These are phyloP conservation scores for Liquidambar formosana DNA, from an alignment of 164 flowering plant species.

Conservation along the genomic window DNA sequence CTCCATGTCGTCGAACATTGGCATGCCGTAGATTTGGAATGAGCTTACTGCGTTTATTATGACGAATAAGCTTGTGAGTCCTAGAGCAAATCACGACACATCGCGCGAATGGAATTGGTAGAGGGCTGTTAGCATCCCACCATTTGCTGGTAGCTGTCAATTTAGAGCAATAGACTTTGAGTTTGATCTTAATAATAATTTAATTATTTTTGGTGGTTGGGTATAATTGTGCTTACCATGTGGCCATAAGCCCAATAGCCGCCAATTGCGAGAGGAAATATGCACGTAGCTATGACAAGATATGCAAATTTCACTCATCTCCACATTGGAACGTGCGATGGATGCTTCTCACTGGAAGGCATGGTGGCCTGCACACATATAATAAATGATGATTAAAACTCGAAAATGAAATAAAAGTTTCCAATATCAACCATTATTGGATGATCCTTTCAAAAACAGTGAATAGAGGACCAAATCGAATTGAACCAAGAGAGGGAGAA, in stretches of 20 bases:
- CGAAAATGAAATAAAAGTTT: no score
- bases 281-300: constrained; percentile 19
- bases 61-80: constrained; percentile 18
- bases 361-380: constrained; percentile 34
- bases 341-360: constrained; percentile 32
- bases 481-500: no score
- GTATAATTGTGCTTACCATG: constrained; percentile 16
- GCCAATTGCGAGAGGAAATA: no score
- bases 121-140: constrained; percentile 28
- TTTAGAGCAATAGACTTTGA: not conserved
- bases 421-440: no score
- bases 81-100: constrained; percentile 12
- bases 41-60: no score
- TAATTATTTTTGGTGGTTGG: not conserved
- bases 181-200: no score
- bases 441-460: no score
- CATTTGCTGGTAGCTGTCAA: constrained; percentile 15
- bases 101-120: constrained; percentile 15
- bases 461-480: no score
- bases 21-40: constrained; percentile 40
- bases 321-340: constrained; percentile 34
- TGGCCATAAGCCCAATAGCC: constrained; percentile 38
- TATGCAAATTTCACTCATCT: constrained; percentile 27
- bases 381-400: no score
- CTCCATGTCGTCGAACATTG: constrained; percentile 29